A percentile compares a stretch with the other conserved stretches of the same genome.
phyloP scores from a whole-genome alignment of 306 rosid genomes.

The Sindora glabra region DNA sequence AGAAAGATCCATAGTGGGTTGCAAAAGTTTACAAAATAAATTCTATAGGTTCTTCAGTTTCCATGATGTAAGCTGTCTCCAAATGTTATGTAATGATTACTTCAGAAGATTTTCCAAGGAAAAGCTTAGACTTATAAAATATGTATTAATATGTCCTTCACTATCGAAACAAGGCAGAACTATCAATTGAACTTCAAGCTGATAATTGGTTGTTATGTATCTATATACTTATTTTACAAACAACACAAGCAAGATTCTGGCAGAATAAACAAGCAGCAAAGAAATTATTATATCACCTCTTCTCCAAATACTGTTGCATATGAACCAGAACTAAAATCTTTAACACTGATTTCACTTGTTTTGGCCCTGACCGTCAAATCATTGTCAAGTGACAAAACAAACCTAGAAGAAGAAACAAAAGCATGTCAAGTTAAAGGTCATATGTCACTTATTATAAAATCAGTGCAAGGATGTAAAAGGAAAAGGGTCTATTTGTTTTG shows the following conservation, averaged over 20 bases:
- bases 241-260: background rate
- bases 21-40: background rate
- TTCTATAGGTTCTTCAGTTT: background rate
- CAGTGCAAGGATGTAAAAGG: background rate
- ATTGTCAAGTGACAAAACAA: constrained; percentile 73
- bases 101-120: background rate
- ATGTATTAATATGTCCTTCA: no score
- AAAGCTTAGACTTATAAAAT: no score
- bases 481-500: no score
- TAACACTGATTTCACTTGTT: constrained; percentile 66
- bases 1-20: background rate
- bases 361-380: constrained; percentile 87
- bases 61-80: no score
- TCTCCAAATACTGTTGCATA: constrained; percentile 84
- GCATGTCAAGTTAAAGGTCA: background rate
- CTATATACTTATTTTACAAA: background rate
- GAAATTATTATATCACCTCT: constrained; percentile 44
- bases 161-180: background rate
- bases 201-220: background rate
- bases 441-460: background rate
- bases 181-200: no score
- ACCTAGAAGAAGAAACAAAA: constrained; percentile 38
- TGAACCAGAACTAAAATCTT: constrained; percentile 74
- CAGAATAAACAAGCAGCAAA: background rate
- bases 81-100: no score